Evolutionary conservation across 2,329 filamentous ascomycete genomes (phyloP).

Genomic region (Trichoderma atroviride): DNA sequence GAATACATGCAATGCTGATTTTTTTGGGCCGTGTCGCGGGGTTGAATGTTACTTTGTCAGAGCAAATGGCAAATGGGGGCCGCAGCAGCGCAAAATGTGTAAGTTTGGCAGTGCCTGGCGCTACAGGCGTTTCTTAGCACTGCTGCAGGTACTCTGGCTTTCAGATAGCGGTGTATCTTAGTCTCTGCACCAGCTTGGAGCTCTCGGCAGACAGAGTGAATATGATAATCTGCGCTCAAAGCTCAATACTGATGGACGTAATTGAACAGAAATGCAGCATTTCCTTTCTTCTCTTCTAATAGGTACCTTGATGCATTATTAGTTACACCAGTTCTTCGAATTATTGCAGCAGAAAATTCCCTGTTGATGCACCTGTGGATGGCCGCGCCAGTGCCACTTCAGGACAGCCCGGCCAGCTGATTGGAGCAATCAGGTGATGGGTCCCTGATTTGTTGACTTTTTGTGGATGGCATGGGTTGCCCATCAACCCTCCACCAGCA

Average conservation of each 20-base stretch:
- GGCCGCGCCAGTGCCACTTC: background rate
- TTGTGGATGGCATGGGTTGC: conserved; percentile 15
- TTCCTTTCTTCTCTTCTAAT: background rate
- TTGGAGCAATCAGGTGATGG: conserved; percentile 25
- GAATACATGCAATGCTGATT: background rate
- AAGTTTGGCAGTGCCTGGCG: conserved; percentile 20
- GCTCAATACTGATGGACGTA: background rate
- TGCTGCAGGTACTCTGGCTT: background rate
- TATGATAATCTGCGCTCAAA: background rate
- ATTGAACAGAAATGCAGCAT: background rate
- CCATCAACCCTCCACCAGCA: conserved; percentile 22
- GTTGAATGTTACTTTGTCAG: background rate
- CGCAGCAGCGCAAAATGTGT: conserved; percentile 18
- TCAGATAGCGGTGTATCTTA: background rate
- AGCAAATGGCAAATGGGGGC: background rate
- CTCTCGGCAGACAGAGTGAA: background rate
- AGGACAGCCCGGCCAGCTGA: conserved; percentile 22
- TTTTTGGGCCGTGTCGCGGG: background rate
- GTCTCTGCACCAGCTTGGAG: background rate
- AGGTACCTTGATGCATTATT: too few species aligned
- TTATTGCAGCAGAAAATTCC: background rate
- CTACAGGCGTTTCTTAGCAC: background rate
- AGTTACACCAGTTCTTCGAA: background rate
- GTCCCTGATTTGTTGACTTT: conserved; percentile 17
- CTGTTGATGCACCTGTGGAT: conserved; percentile 14